These are phyloP conservation scores for Paspalum notatum DNA, from an alignment of 176 grass and related monocot species.

Conservation along the genomic window DNA sequence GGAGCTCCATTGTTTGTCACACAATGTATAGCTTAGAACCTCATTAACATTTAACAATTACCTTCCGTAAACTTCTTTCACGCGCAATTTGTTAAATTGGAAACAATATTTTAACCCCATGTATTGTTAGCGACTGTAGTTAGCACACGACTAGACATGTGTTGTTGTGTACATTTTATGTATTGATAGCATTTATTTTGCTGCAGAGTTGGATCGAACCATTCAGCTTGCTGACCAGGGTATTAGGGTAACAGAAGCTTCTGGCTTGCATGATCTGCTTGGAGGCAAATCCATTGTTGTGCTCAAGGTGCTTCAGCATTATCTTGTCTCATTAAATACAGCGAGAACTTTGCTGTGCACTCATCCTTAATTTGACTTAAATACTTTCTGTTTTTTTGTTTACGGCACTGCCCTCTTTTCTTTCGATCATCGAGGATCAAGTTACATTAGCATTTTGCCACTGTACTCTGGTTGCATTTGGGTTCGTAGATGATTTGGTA, in stretches of 20 bases:
- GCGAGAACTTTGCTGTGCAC: not conserved
- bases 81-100: not conserved
- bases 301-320: conserved; percentile 44
- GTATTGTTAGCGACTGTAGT: conserved; percentile 20
- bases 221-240: conserved; percentile 49
- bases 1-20: not conserved
- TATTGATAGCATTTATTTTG: conserved; percentile 18
- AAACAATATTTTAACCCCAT: not conserved
- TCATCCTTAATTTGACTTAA: not conserved
- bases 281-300: conserved; percentile 39
- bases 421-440: not conserved
- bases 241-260: conserved; percentile 39
- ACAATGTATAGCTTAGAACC: conserved; percentile 17
- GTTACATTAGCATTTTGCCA: conserved; percentile 24
- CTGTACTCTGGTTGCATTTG: not conserved
- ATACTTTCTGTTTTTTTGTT: conserved; percentile 10
- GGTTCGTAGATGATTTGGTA: conserved; percentile 26
- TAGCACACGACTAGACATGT: not conserved
- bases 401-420: not conserved
- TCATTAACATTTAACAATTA: not conserved
- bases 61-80: not conserved
- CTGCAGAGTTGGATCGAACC: conserved; percentile 27
- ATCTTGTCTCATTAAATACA: conserved; percentile 1
- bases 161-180: conserved; percentile 31
- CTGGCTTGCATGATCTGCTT: conserved; percentile 42